Base-by-base conservation (phyloP, 148 eudicot genomes). In the Vaccinium vitisidaea region DNA sequence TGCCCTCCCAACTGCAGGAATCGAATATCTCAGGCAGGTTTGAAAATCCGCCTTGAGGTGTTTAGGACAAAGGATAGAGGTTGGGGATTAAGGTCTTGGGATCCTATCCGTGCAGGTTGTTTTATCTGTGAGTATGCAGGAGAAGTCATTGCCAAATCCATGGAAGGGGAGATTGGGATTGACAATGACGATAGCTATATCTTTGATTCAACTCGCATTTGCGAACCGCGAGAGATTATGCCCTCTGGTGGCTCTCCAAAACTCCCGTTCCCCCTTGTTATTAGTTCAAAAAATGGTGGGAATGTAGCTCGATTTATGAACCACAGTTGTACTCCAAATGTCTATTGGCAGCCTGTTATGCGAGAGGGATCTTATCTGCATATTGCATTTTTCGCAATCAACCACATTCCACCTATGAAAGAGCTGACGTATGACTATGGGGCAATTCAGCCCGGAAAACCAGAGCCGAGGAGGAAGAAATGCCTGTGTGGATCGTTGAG, bases 371-470 rank as follows among this genome's bases (percentile, higher is more conserved):
- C 92, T 36, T 89, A 83, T 85, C 69, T 92, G 53, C 98, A 93
- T 89, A 87, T 95, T 88, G 97, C 91, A 13, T 95, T 96, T 86
- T 96, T 88, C 89, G 98, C 99, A 69, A 88, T 94, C 71, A 90
- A 88, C 32, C 97, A 95, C 83, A 96, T 96, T 59, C 90, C 98
- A 80, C 99, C 98, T 14, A 89, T 96, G 99, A 91, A 92, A 67
- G 99, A 96, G 92, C 90, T 96, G 85, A 93, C 95, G 30, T 95
- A 83, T 93, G 94, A 96, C 84, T 93, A 96, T 85, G 99, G 99
- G 56, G 83, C 86, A 55, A 88, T 95, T 80, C 86, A 81, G 39
- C 86, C 90, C 18, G 94, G 84, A 56, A 88, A 83, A 84, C 88
- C 84, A 43, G 87, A 88, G n/a, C 80, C 43, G 23, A 90, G 93